These are phyloP conservation scores for Kodamaea jinghongensis DNA, from an alignment of 805 yeast species.

Conservation along the genomic window DNA sequence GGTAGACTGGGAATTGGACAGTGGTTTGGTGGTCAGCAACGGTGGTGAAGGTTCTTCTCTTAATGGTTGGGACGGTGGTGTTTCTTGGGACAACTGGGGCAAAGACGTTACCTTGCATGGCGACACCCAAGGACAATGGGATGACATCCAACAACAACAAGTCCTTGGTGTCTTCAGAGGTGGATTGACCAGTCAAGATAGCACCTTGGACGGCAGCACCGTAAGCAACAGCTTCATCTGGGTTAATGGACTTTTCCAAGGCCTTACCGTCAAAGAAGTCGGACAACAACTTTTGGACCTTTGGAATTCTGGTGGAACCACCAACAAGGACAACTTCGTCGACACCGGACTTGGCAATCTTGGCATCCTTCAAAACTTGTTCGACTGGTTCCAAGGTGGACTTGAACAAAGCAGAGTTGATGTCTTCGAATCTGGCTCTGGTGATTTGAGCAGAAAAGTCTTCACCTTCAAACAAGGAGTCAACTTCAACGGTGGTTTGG, in stretches of 20 bases:
- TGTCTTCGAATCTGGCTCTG: slow-evolving; percentile 52
- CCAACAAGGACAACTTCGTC: slow-evolving; percentile 51
- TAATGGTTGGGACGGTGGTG: slow-evolving; percentile 50
- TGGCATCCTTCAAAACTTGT: slow-evolving; percentile 48
- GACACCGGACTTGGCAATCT: slow-evolving; percentile 39
- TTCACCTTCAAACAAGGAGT: slow-evolving; percentile 49
- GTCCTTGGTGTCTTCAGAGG: slow-evolving; percentile 49
- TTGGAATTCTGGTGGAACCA: slow-evolving; percentile 54
- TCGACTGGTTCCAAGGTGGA: slow-evolving; percentile 50
- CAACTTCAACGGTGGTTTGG: slow-evolving; percentile 49
- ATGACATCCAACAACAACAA: slow-evolving; percentile 50
- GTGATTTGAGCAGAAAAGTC: slow-evolving; percentile 49
- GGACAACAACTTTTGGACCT: slow-evolving; percentile 48
- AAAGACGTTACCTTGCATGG: slow-evolving; percentile 50
- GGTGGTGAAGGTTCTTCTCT: slow-evolving; percentile 51
- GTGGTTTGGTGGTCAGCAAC: slow-evolving; percentile 52
- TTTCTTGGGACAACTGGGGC: slow-evolving; percentile 53
- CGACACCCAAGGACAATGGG: slow-evolving; percentile 51
- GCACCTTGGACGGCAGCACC: slow-evolving; percentile 54
- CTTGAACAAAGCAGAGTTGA: slow-evolving; percentile 49
- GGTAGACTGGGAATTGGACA: slow-evolving; percentile 51
- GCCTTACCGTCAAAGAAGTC: slow-evolving; percentile 51
- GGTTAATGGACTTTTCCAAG: slow-evolving; percentile 49
- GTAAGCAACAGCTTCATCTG: slow-evolving; percentile 52
- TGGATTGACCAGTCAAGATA: slow-evolving; percentile 49